Conservation (phyloP, 148 eudicot species). For the Chenopodium formosanum region DNA sequence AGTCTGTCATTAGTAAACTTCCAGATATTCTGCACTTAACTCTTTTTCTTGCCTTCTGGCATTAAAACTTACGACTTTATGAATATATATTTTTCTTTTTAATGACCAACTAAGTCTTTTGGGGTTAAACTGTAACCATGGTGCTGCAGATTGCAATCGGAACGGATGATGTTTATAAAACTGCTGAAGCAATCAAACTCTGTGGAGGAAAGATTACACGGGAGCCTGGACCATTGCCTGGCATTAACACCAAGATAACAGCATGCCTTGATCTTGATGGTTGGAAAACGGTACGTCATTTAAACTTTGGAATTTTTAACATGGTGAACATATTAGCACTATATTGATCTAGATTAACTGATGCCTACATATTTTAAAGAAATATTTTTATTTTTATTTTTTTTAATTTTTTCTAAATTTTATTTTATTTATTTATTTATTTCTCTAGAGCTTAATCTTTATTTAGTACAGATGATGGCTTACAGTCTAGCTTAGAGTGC, state of each 20-base stretch:
- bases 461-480: not conserved
- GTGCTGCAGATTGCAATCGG: constrained; percentile 47
- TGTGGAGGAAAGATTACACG: constrained; percentile 44
- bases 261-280: constrained; percentile 58
- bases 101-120: not conserved
- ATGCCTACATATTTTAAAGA: not conserved
- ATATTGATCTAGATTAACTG: not conserved
- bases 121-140: not conserved
- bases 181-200: constrained; percentile 46
- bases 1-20: not conserved
- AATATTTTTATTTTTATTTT: too few species aligned
- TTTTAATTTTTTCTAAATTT: too few species aligned
- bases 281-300: constrained; percentile 43
- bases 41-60: not conserved
- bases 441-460: not conserved
- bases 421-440: too few species aligned
- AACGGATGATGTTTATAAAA: constrained; percentile 51
- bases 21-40: not conserved
- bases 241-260: constrained; percentile 46
- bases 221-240: constrained; percentile 51
- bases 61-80: not conserved
- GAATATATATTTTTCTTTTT: not conserved
- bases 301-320: not conserved
- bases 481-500: not conserved
- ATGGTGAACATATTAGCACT: not conserved